Conservation (phyloP, 345 rosid genomes). For the Arabidopsis thaliana region TAIR10.1 NC_003070.9:5144001-5144500, state of each 20-base stretch:
- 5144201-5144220: no score
- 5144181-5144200: not conserved
- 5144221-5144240: no score
- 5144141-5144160: slow-evolving; percentile 1
- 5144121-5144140: not conserved
- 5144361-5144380: slow-evolving; percentile 22
- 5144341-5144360: slow-evolving; percentile 15
- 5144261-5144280: not conserved
- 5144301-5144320: not conserved
- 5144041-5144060: not conserved
- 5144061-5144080: slow-evolving; percentile 27
- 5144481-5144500: slow-evolving; percentile 9
- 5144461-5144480: not conserved
- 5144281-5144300: not conserved
- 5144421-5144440: slow-evolving; percentile 22
- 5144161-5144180: not conserved
- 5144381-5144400: slow-evolving; percentile 1
- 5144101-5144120: not conserved
- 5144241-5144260: no score
- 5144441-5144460: slow-evolving; percentile 17
- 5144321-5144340: not conserved
- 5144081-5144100: not conserved
- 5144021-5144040: not conserved
- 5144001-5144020: slow-evolving; percentile 29
- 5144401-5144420: slow-evolving; percentile 4